These are phyloP conservation scores for Filobasidium uniguttulatum DNA, from an alignment of 1,284 basidiomycete species.

Conservation along the genomic window DNA sequence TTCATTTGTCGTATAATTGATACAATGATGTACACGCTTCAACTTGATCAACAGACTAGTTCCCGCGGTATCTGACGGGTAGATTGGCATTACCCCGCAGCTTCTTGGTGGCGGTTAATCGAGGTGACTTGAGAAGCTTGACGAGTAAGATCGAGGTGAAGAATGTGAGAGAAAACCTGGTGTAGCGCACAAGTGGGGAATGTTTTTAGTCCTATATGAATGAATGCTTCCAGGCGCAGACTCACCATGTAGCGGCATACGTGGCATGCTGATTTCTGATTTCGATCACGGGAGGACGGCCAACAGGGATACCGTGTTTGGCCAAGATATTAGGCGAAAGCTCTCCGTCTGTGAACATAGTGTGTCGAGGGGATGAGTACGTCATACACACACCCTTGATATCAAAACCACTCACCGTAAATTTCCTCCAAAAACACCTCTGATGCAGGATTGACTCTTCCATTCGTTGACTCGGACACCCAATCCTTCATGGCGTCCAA, in stretches of 20 bases:
- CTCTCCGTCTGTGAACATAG: conserved; percentile 49
- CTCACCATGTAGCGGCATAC: conserved; percentile 80
- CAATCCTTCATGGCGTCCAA: conserved; percentile 65
- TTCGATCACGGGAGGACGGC: conserved; percentile 70
- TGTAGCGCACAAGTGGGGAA: too few relatives aligned
- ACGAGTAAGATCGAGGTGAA: conserved; percentile 39
- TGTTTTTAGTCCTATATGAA: too few relatives aligned
- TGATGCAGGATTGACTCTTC: conserved; percentile 53
- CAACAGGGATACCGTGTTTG: conserved; percentile 66
- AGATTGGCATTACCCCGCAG: too few relatives aligned
- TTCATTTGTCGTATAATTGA: too few relatives aligned
- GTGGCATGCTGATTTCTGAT: conserved; percentile 88
- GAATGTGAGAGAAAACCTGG: conserved; percentile 40
- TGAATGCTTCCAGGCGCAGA: not conserved
- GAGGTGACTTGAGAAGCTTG: too few relatives aligned
- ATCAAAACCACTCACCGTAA: conserved; percentile 45
- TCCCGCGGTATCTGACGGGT: too few relatives aligned
- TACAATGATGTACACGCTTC: too few relatives aligned
- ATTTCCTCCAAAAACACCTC: conserved; percentile 77
- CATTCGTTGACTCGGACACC: conserved; percentile 44
- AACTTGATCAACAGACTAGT: too few relatives aligned
- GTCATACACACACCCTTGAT: not conserved
- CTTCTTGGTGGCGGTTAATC: too few relatives aligned
- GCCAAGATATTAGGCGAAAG: conserved; percentile 54
- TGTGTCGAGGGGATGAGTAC: not conserved